A percentile compares a stretch with the other conserved stretches of the same genome.
Evolutionary conservation across 768 basidiomycete genomes (phyloP).

Genomic region (Tephrocybe sp.): DNA sequence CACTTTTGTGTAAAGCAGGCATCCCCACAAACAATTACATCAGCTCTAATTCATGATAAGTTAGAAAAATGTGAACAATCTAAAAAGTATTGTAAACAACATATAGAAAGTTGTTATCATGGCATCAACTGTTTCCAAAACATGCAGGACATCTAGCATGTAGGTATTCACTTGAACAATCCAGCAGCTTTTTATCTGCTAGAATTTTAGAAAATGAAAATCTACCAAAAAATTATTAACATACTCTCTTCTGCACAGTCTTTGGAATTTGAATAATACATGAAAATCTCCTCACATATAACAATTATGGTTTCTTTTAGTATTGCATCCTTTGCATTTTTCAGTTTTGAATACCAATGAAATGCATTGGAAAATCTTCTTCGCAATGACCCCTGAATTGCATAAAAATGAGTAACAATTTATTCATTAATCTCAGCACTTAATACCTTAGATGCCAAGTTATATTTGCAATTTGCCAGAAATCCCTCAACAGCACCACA

Average conservation of each 20-base stretch:
- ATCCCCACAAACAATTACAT: neutral
- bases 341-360: neutral
- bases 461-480: neutral
- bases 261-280: neutral
- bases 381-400: neutral
- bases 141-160: slow-evolving; percentile 10
- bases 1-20: neutral
- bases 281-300: neutral
- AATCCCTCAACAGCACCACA: neutral
- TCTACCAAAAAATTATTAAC: neutral
- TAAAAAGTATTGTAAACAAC: neutral
- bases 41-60: neutral
- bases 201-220: neutral
- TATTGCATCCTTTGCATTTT: neutral
- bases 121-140: slow-evolving; percentile 8
- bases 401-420: neutral
- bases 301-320: neutral
- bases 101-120: neutral
- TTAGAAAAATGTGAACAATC: neutral
- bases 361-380: neutral
- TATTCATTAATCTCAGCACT: no score
- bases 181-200: neutral
- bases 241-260: neutral
- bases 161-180: slow-evolving; percentile 15
- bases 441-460: neutral